Conservation (phyloP, 1,139 yeast genomes). For the Candida tetrigidarum region DNA sequence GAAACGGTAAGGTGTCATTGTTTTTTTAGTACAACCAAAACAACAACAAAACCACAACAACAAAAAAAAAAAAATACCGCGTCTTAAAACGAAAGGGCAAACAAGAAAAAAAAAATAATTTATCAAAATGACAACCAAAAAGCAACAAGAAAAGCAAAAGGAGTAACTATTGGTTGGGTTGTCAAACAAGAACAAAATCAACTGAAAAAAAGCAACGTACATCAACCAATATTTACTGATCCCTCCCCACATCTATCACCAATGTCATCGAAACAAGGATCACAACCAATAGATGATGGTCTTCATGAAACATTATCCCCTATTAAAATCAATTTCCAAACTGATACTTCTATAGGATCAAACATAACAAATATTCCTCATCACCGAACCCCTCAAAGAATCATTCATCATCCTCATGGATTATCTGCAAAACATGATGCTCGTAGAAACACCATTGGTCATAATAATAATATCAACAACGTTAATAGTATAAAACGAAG, state of each 20-base stretch:
- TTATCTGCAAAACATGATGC: conserved; percentile 39
- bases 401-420: conserved; percentile 52
- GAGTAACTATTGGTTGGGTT: neutral
- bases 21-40: too few relatives aligned
- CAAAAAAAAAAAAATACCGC: conserved; percentile 3
- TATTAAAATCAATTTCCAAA: conserved; percentile 11
- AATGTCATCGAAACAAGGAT: conserved; percentile 5
- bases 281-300: neutral
- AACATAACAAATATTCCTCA: conserved; percentile 7
- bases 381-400: conserved; percentile 15
- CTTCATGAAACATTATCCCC: conserved; percentile 18
- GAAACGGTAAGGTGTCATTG: too few relatives aligned
- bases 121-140: neutral
- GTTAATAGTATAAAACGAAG: too few relatives aligned
- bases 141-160: neutral
- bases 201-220: neutral
- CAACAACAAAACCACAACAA: neutral
- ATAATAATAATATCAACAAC: conserved; percentile 13
- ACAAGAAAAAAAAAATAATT: neutral
- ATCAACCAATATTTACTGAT: too few relatives aligned
- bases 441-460: conserved; percentile 33
- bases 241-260: neutral
- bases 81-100: conserved; percentile 5
- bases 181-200: neutral
- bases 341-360: conserved; percentile 7